Evolutionary conservation across 1,139 yeast genomes (phyloP), one percentile per base, ranked within the genome.

Genomic region (Candida dubliniensis): DNA sequence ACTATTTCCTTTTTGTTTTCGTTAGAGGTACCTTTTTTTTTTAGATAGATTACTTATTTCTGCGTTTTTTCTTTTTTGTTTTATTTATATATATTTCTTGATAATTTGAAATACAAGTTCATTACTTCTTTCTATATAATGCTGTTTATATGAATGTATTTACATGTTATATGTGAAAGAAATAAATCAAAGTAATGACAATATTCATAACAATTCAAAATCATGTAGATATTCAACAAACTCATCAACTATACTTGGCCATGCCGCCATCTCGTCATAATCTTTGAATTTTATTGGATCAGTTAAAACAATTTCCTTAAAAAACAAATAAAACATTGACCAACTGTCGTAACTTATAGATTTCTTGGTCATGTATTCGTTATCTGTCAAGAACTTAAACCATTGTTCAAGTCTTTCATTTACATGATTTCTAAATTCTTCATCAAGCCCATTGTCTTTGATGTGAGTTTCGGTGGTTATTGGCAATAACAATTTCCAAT

Each of bases 231-330:
- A 75, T 53, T 87, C 96, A 25, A 88, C 84, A 60, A 79, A 93
- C 48, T 84, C 91, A 59, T 91, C 99, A 53, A 91, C 80, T 12
- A 87, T 71, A 46, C 88, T 81, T 6, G 98, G 99, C 98, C 98
- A 91, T 0, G 97, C 87, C 37, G 86, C 90, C 60, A 77, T 74
- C 52, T 85, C 95, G 55, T 86, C 91, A 61, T 89, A 90, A 3
- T 64, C 69, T 9, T 64, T 60, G 13, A 86, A 67, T 2, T 46
- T 43, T 1, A 61, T 58, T 0, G 86, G 81, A 52, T 84, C 87
- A 1, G 61, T 51, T 1, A 71, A 62, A 2, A 72, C 49, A 38
- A 77, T 77, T 46, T 81, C 82, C 37, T 66, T 64, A 42, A 86
- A 67, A 58, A 91, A 89, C 48, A 81, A 79, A 48, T 78, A 76